These are phyloP conservation scores for Penstemon davidsonii DNA, from an alignment of 257 asterid genomes.

Conservation along the genomic window DNA sequence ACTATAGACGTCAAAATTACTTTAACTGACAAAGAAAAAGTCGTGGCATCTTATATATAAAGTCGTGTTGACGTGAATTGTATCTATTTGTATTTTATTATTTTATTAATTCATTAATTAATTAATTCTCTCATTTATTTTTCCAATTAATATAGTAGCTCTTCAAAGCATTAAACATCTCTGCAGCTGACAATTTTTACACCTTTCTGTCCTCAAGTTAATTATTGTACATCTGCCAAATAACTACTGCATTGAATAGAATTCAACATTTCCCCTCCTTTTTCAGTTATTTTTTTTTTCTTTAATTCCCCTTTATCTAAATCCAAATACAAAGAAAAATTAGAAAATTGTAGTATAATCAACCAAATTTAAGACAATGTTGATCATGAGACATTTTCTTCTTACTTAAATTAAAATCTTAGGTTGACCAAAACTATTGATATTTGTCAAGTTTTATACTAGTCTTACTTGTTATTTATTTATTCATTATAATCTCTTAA, in stretches of 20 bases:
- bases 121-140: background rate
- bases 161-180: slow-evolving; percentile 33
- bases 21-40: too few relatives aligned
- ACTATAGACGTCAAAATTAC: background rate
- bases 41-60: too few relatives aligned
- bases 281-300: background rate
- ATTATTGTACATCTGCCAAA: slow-evolving; percentile 50
- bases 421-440: too few relatives aligned
- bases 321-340: background rate
- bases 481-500: too few relatives aligned
- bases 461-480: too few relatives aligned
- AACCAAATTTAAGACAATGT: too few relatives aligned
- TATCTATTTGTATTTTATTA: background rate
- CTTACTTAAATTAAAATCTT: too few relatives aligned
- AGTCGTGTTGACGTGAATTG: too few relatives aligned
- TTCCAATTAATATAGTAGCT: background rate
- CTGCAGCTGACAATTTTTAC: slow-evolving; percentile 39
- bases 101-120: too few relatives aligned
- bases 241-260: slow-evolving; percentile 57
- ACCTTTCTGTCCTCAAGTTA: slow-evolving; percentile 38
- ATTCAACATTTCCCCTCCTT: slow-evolving; percentile 5
- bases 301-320: background rate
- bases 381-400: too few relatives aligned
- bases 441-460: too few relatives aligned
- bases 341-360: too few relatives aligned